Evolutionary conservation across 768 basidiomycete species (phyloP).

Genomic region (Lactarius akahatsu): DNA sequence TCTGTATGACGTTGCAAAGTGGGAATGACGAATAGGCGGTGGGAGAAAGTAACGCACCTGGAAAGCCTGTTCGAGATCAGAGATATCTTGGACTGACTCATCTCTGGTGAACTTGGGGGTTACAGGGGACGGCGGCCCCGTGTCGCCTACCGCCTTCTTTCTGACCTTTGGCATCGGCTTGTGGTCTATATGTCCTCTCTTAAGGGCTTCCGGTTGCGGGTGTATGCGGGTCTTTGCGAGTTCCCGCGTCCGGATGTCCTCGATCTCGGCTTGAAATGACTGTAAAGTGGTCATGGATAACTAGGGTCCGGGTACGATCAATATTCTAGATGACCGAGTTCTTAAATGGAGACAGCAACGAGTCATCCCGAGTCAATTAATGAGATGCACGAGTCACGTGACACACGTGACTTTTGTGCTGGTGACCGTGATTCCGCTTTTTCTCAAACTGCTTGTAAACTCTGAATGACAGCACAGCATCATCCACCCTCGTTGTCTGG

Average conservation of each 20-base stretch:
- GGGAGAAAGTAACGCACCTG: slow-evolving; percentile 41
- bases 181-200: slow-evolving; percentile 18
- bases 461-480: slow-evolving; percentile 17
- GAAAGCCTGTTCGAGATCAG: slow-evolving; percentile 55
- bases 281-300: slow-evolving; percentile 43
- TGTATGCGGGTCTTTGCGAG: slow-evolving; percentile 58
- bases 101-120: slow-evolving; percentile 11
- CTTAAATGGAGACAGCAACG: slow-evolving; percentile 10
- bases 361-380: slow-evolving; percentile 21
- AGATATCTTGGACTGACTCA: slow-evolving; percentile 13
- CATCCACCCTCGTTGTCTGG: slow-evolving; percentile 36
- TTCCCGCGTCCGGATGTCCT: slow-evolving; percentile 70
- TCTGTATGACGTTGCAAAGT: not conserved
- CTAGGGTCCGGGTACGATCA: not conserved
- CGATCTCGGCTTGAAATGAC: slow-evolving; percentile 73
- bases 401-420: not conserved
- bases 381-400: not conserved
- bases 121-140: not conserved
- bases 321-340: not conserved
- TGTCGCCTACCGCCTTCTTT: slow-evolving; percentile 15
- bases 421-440: not conserved
- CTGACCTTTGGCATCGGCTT: slow-evolving; percentile 9
- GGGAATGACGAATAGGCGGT: not conserved
- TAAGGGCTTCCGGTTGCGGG: slow-evolving; percentile 30
- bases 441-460: not conserved